Percentiles rank a stretch among this genome's conserved stretches.
These are phyloP conservation scores for Millerozyma miso DNA, from an alignment of 805 yeast species.

Conservation along the genomic window DNA sequence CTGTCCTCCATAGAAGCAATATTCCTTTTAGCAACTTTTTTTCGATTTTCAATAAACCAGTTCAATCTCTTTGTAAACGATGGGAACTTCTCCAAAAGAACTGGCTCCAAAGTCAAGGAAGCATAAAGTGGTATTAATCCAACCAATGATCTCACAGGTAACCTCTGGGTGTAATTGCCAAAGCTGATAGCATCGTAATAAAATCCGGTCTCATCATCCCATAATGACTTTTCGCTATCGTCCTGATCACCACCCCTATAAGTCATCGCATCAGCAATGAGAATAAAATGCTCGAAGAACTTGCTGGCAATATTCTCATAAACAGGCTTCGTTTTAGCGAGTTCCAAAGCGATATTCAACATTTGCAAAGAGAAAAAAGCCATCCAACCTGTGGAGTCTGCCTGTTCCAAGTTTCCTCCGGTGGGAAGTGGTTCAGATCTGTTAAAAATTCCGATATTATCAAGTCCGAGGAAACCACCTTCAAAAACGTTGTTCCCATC, in stretches of 20 bases:
- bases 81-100: constrained; percentile 70
- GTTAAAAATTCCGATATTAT: constrained; percentile 88
- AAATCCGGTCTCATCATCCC: constrained; percentile 88
- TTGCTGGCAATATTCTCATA: constrained; percentile 93
- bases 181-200: constrained; percentile 88
- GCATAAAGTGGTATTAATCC: constrained; percentile 92
- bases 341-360: constrained; percentile 88
- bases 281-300: constrained; percentile 86
- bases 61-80: constrained; percentile 75
- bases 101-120: constrained; percentile 82
- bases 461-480: constrained; percentile 91
- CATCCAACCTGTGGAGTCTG: constrained; percentile 98
- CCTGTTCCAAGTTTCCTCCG: constrained; percentile 86
- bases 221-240: constrained; percentile 56
- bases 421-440: constrained; percentile 92
- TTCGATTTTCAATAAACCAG: constrained; percentile 76
- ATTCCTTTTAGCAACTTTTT: constrained; percentile 69
- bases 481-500: constrained; percentile 88
- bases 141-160: constrained; percentile 85
- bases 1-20: constrained; percentile 77
- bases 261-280: constrained; percentile 93
- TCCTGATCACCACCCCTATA: constrained; percentile 45
- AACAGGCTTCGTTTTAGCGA: constrained; percentile 78
- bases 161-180: constrained; percentile 61
- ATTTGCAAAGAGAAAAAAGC: constrained; percentile 86